A percentile compares a stretch with the other conserved stretches of the same genome.
These are phyloP conservation scores for Aegilops bicornis DNA, from an alignment of 176 grass and related monocot species.

Conservation along the genomic window DNA sequence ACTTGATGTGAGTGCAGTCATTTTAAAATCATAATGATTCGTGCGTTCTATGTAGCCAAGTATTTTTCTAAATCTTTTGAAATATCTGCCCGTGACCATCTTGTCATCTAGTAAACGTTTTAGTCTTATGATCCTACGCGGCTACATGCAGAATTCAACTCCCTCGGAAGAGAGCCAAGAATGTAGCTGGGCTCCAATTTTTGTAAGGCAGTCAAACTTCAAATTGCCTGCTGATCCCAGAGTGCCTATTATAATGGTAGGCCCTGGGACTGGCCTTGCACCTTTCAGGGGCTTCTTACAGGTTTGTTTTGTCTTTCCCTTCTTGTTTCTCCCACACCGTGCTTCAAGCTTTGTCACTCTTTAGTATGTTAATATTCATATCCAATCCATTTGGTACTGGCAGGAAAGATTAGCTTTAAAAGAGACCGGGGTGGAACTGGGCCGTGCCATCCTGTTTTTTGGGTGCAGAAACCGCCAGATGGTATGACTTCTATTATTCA, in stretches of 20 bases:
- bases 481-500: constrained; percentile 48
- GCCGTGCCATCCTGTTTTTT: constrained; percentile 77
- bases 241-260: constrained; percentile 92
- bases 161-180: constrained; percentile 64
- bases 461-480: constrained; percentile 93
- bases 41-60: not conserved
- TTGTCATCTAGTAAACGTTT: constrained; percentile 25
- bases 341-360: not conserved
- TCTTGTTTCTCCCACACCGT: not conserved
- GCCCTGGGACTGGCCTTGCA: constrained; percentile 91
- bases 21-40: not conserved
- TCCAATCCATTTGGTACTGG: constrained; percentile 25
- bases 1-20: not conserved
- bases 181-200: constrained; percentile 88
- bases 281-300: constrained; percentile 98
- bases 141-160: constrained; percentile 59
- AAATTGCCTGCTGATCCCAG: constrained; percentile 78
- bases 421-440: constrained; percentile 57
- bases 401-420: constrained; percentile 87
- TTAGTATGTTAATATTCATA: not conserved
- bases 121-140: constrained; percentile 7
- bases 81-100: not conserved
- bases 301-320: constrained; percentile 36
- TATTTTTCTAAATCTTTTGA: not conserved
- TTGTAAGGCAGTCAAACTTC: constrained; percentile 92